Base-by-base conservation (phyloP, 768 basidiomycete genomes). In the Neoboletus subvelutipes region DNA sequence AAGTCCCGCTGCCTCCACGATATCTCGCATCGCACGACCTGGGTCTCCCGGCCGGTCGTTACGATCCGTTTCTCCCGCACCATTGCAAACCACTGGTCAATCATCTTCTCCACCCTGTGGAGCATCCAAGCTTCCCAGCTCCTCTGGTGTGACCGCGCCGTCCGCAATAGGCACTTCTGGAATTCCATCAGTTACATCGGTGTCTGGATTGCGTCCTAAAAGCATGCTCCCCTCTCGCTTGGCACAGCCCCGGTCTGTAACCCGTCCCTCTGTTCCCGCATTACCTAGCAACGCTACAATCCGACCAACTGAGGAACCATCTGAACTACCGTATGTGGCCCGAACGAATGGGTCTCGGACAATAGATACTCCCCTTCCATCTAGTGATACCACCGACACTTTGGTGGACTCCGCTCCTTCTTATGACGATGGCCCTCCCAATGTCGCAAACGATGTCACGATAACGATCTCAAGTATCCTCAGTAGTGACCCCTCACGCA, bases 391-490 rank as follows among this genome's bases (percentile, higher is more conserved):
- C 47, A 54, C 59, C 45, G 75, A 82, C 41, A 61, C 67, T 29
- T 62, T 73, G 20, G 75, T 79, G 49, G 72, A 72, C 9, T 60
- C 63, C 33, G 58, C 72, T 20, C 67, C 59, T 43, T 70, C 67
- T 46, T 59, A 64, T 56, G 67, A 70, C 20, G 61, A 67, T 45
- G 15, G 37, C 24, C 49, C 54, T 65, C 17, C 28, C 31, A 56
- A 56, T 45, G 40, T 5, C 58, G 52, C 71, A 72, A 84, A 85
- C 55, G 87, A 86, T 58, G 88, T 94, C 55, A 85, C 88, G 8
- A 77, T 92, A 50, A 87, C 85, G 3, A 95, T 97, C 58, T 94
- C 90, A 29, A 92, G 87, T 56, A 93, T 96, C 51, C 79, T 95
- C 47, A 93, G 91, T 68, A 90, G 86, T 58, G 93, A 98, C 76